Conservation (phyloP, 139 green algal genomes). For the Coccomyxa sp. region DNA sequence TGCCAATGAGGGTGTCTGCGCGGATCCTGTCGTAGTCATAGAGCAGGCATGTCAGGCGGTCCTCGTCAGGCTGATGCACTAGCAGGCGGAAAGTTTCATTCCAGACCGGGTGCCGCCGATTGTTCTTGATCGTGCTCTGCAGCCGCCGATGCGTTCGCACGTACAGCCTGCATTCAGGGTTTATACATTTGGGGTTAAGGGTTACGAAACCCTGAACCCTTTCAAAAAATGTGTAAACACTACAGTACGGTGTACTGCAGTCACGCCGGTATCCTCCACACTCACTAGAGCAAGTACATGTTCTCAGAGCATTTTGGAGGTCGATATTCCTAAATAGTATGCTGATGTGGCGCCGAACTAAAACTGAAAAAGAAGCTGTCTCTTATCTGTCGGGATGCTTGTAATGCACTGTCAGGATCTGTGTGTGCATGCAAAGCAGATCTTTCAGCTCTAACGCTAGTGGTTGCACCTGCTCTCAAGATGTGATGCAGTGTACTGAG, state of each 20-base stretch:
- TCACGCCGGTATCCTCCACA: no score
- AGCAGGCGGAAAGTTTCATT: slow-evolving; percentile 19
- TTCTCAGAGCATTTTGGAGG: no score
- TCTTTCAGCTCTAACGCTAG: no score
- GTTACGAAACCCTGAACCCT: not conserved
- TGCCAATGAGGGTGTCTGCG: not conserved
- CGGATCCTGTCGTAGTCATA: not conserved
- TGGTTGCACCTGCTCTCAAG: no score
- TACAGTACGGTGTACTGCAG: not conserved
- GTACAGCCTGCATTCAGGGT: slow-evolving; percentile 11
- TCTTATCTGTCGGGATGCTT: no score
- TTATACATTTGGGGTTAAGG: not conserved
- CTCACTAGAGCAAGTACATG: no score
- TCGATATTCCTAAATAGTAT: no score
- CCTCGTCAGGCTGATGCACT: not conserved
- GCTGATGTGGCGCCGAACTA: no score
- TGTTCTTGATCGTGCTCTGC: slow-evolving; percentile 1
- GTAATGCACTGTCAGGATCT: no score
- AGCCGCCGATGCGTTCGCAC: slow-evolving; percentile 7
- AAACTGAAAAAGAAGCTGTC: no score
- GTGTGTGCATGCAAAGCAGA: no score
- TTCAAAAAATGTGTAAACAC: not conserved
- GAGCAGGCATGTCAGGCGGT: not conserved
- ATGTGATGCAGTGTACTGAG: no score
- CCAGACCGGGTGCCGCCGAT: slow-evolving; percentile 17